Base-by-base conservation (phyloP, 2,329 filamentous ascomycete genomes). In the Penicillium nordicum region DNA sequence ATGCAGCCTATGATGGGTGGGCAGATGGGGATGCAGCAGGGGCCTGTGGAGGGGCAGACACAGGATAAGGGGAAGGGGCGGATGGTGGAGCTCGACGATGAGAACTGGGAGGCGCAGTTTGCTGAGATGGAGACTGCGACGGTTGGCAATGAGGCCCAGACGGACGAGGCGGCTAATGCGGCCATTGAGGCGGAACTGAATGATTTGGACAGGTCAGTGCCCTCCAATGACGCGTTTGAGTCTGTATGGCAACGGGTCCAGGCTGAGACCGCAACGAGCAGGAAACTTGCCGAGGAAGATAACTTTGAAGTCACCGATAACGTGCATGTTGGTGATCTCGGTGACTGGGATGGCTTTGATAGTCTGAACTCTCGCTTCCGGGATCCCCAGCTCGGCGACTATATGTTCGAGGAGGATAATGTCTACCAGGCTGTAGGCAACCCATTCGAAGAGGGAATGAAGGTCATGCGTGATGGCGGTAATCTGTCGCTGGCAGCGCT, bases 61-160 rank as follows among this genome's bases (percentile, higher is more conserved):
- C 74, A 92, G 74, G 90, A 89, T 57, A 97, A 97, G 73, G 92
- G 89, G 38, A 96, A 95, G 75, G 85, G 79, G 6, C 78, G 83
- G 36, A 84, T 97, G 77, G 88, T 97, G 12, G 94, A 97, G 77
- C 83, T 97, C 25, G 91, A 97, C 71, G 93, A 99, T 66, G 80
- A 88, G 69, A 88, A 96, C 70, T 97, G 94, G 94, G 93, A 97
- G 76, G 90, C 92, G 67, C 92, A 97, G 74, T 99, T 99, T 74
- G 89, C 91, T 55, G 86, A 94, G 74, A 87, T 97, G 71, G 90
- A 93, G 72, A 77, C 77, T 14, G 76, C 76, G 72, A 77, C 77
- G 8, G 76, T 76, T 38, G 78, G 81, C 48, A 74, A 78, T 51
- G 79, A 80, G 65, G 79, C 78, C 53, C 73, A 83, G 52, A 65